Evolutionary conservation across 2,329 filamentous ascomycete genomes (phyloP).

Genomic region (Metarhizium anisopliae): DNA sequence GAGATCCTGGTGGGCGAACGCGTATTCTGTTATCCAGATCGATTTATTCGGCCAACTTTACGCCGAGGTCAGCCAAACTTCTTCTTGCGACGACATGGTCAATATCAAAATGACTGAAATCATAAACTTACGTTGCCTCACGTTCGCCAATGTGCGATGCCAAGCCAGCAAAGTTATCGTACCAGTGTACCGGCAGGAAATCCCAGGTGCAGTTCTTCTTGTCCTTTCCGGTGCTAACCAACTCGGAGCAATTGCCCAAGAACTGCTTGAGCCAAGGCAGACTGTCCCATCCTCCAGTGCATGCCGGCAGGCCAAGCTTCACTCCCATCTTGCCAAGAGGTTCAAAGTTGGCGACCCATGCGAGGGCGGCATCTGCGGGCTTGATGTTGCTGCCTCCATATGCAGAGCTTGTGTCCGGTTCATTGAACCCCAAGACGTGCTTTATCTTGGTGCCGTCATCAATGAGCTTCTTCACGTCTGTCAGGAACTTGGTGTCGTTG

Average conservation of each 20-base stretch:
- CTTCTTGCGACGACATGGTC: no score
- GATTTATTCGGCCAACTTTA: conserved; percentile 48
- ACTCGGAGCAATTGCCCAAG: conserved; percentile 50
- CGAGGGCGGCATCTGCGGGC: conserved; percentile 51
- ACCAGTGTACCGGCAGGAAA: conserved; percentile 59
- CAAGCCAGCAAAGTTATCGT: conserved; percentile 60
- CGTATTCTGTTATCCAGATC: conserved; percentile 77
- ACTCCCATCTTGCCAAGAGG: conserved; percentile 57
- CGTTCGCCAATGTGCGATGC: conserved; percentile 55
- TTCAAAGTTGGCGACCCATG: conserved; percentile 64
- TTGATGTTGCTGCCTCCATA: conserved; percentile 55
- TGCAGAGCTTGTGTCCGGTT: conserved; percentile 52
- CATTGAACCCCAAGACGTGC: conserved; percentile 70
- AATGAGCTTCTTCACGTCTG: conserved; percentile 47
- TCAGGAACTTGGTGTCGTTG: conserved; percentile 50
- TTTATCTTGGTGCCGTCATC: conserved; percentile 45
- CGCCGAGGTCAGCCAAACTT: neutral
- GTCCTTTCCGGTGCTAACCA: conserved; percentile 35
- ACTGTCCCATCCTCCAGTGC: conserved; percentile 52
- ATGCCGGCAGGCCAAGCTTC: conserved; percentile 61
- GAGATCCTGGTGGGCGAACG: conserved; percentile 48
- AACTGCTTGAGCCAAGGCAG: conserved; percentile 61
- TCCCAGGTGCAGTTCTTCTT: conserved; percentile 50
- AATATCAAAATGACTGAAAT: neutral
- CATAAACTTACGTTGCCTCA: conserved; percentile 21